A percentile compares a stretch with the other conserved stretches of the same genome.
Evolutionary conservation across 1,284 basidiomycete species (phyloP).

Genomic region (Sporisorium sorghi): DNA sequence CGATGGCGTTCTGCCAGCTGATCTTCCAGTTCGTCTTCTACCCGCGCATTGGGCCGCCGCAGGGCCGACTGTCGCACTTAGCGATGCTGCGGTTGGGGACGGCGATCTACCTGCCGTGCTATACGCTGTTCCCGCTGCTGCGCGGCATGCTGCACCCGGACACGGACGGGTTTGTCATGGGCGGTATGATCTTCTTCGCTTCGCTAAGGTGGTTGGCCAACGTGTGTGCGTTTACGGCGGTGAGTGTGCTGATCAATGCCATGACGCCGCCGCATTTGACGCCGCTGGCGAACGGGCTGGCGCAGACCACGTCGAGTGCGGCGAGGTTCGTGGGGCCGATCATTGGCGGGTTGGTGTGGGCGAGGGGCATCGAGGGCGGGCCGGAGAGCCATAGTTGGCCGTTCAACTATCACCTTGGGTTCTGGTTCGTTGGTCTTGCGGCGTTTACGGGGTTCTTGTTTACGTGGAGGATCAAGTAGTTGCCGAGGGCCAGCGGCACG

Average conservation of each 20-base stretch:
- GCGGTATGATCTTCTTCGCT: constrained; percentile 70
- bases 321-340: constrained; percentile 70
- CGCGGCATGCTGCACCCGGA: constrained; percentile 71
- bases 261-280: constrained; percentile 70
- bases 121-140: constrained; percentile 69
- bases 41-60: constrained; percentile 74
- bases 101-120: constrained; percentile 51
- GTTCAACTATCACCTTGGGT: constrained; percentile 65
- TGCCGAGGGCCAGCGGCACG: too few relatives aligned
- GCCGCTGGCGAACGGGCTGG: constrained; percentile 71
- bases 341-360: constrained; percentile 67
- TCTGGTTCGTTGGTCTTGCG: constrained; percentile 62
- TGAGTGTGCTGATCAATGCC: constrained; percentile 69
- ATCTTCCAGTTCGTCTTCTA: constrained; percentile 72
- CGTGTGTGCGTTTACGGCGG: constrained; percentile 69
- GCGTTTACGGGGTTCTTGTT: constrained; percentile 59
- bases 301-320: constrained; percentile 69
- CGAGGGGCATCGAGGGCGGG: constrained; percentile 59
- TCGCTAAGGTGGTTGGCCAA: constrained; percentile 69
- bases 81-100: constrained; percentile 66
- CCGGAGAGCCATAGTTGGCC: constrained; percentile 53
- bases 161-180: constrained; percentile 70
- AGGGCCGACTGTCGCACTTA: constrained; percentile 65
- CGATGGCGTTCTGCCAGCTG: constrained; percentile 64
- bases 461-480: constrained; percentile 47